A percentile compares a stretch with the other conserved stretches of the same genome.
Conservation (phyloP, 177 flowering plant genomes). For the Vitis hybrid region DNA sequence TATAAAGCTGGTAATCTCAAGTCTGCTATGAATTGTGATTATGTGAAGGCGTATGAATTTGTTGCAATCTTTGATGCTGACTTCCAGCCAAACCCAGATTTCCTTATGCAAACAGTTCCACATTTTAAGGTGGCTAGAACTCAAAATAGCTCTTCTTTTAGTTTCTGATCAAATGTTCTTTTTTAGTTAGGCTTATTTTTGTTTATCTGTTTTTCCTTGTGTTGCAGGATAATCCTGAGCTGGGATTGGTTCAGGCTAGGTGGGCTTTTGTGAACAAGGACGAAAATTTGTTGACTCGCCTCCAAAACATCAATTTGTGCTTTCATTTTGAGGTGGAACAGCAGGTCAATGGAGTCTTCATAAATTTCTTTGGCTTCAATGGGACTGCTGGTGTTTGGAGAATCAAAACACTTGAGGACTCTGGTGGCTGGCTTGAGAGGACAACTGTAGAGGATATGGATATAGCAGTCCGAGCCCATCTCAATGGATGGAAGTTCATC, state of each 20-base stretch:
- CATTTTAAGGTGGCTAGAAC: conserved; percentile 29
- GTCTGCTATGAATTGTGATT: conserved; percentile 35
- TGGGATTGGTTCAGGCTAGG: conserved; percentile 40
- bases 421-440: conserved; percentile 40
- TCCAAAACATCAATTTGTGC: conserved; percentile 33
- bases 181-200: not conserved
- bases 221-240: conserved; percentile 30
- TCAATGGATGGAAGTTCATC: conserved; percentile 43
- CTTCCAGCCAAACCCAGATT: conserved; percentile 37
- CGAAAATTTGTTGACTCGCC: conserved; percentile 35
- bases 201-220: not conserved
- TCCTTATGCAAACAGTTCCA: conserved; percentile 27
- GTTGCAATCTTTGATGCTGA: conserved; percentile 42
- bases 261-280: conserved; percentile 44
- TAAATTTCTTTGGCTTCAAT: conserved; percentile 38
- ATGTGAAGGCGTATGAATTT: conserved; percentile 37
- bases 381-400: conserved; percentile 47
- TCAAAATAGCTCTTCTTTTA: not conserved
- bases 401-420: conserved; percentile 34
- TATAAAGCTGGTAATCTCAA: conserved; percentile 50
- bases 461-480: conserved; percentile 45
- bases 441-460: conserved; percentile 51
- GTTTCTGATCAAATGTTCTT: not conserved
- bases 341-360: conserved; percentile 38
- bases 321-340: conserved; percentile 47